phyloP scores from a whole-genome alignment of 169 alveolate genomes.

The Amoebophrya sp. region DNA sequence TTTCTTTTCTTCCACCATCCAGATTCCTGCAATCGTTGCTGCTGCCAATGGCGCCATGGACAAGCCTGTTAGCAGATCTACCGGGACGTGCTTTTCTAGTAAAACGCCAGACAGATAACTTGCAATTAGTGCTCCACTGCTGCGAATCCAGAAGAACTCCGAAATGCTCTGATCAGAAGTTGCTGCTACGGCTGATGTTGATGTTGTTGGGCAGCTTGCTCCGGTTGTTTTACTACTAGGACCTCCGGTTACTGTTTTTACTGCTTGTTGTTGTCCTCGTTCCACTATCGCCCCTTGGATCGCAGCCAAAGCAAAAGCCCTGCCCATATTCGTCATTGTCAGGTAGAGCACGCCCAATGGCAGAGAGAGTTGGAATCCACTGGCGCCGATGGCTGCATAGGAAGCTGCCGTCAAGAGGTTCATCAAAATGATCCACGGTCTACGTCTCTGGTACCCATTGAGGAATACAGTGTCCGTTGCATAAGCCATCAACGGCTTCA shows the following conservation, averaged over 20 bases:
- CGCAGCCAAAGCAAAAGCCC: background rate
- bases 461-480: background rate
- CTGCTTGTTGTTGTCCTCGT: too few relatives aligned
- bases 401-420: background rate
- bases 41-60: too few relatives aligned
- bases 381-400: background rate
- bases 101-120: background rate
- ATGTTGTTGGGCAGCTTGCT: too few relatives aligned
- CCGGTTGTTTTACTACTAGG: too few relatives aligned
- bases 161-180: background rate
- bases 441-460: background rate
- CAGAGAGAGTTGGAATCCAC: background rate
- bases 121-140: background rate
- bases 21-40: too few relatives aligned
- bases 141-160: constrained; percentile 35
- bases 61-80: too few relatives aligned
- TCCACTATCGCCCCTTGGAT: background rate
- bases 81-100: too few relatives aligned
- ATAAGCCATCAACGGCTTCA: background rate
- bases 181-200: too few relatives aligned
- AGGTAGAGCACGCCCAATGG: background rate
- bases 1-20: too few relatives aligned
- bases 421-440: background rate
- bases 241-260: too few relatives aligned
- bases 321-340: background rate